Evolutionary conservation across 2,329 filamentous ascomycete genomes (phyloP).

Genomic region (Colletotrichum sp.): DNA sequence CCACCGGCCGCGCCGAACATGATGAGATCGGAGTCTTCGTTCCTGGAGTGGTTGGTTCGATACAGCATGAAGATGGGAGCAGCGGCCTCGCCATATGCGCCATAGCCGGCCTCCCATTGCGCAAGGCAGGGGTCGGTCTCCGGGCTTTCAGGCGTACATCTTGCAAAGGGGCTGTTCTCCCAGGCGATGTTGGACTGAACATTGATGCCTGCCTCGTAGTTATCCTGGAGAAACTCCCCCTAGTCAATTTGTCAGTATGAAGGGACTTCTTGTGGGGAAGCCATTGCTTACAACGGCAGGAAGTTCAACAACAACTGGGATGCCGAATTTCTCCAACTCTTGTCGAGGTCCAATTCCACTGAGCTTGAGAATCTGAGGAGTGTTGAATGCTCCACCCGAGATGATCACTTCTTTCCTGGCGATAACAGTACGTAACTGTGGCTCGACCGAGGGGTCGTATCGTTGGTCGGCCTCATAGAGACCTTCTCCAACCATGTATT

Average conservation of each 20-base stretch:
- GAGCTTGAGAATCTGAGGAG: slow-evolving; percentile 58
- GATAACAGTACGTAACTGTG: not conserved
- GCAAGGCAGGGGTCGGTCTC: not conserved
- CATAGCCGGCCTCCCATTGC: not conserved
- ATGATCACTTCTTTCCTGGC: slow-evolving; percentile 54
- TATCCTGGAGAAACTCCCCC: slow-evolving; percentile 25
- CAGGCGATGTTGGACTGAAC: not conserved
- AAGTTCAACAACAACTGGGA: slow-evolving; percentile 53
- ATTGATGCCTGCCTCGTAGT: slow-evolving; percentile 44
- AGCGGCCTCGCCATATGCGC: not conserved
- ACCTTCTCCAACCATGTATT: slow-evolving; percentile 49
- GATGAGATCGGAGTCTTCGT: not conserved
- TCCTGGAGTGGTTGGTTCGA: not conserved
- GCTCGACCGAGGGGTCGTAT: slow-evolving; percentile 13
- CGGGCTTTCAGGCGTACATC: not conserved
- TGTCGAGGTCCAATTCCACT: slow-evolving; percentile 49
- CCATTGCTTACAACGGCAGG: slow-evolving; percentile 53
- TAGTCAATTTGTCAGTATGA: not conserved
- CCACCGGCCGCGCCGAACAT: not conserved
- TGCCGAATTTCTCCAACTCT: slow-evolving; percentile 40
- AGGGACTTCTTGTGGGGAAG: not conserved
- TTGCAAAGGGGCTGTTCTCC: not conserved
- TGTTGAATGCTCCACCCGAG: slow-evolving; percentile 56
- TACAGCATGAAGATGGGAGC: not conserved
- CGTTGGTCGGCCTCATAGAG: slow-evolving; percentile 51